A percentile compares a stretch with the other conserved stretches of the same genome.
phyloP scores from a whole-genome alignment of 805 yeast species.

The Hanseniaspora vineae region DNA sequence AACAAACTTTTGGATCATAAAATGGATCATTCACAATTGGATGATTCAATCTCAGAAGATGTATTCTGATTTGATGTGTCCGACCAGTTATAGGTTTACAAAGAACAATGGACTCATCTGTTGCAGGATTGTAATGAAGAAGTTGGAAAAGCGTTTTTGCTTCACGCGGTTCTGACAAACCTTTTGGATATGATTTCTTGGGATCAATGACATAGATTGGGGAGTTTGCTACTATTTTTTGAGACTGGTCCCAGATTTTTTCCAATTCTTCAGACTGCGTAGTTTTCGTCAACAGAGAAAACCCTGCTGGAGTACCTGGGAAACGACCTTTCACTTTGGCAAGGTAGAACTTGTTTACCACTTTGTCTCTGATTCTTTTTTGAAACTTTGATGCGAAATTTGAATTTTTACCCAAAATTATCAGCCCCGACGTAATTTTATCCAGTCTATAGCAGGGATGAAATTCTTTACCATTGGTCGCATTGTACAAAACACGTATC shows the following conservation, averaged over 20 bases:
- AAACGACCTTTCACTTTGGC: constrained; percentile 82
- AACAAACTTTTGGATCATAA: constrained; percentile 22
- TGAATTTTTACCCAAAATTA: constrained; percentile 31
- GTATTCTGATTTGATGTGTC: constrained; percentile 92
- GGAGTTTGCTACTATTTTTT: constrained; percentile 5
- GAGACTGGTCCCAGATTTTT: constrained; percentile 11
- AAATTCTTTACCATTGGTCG: constrained; percentile 39
- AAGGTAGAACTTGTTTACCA: constrained; percentile 62
- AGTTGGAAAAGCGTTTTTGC: constrained; percentile 61
- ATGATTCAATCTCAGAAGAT: constrained; percentile 68
- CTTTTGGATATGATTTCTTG: constrained; percentile 43
- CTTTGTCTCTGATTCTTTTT: constrained; percentile 40
- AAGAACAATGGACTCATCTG: constrained; percentile 42
- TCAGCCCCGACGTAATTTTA: constrained; percentile 84
- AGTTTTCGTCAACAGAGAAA: not conserved
- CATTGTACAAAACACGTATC: constrained; percentile 60
- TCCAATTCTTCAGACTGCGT: constrained; percentile 7
- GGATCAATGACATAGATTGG: constrained; percentile 66
- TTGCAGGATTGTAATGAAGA: constrained; percentile 43
- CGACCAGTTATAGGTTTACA: constrained; percentile 90
- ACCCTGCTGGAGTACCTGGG: constrained; percentile 27
- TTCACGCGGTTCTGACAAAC: constrained; percentile 32
- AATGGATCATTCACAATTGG: constrained; percentile 89
- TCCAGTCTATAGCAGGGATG: constrained; percentile 86
- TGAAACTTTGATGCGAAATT: constrained; percentile 54